Evolutionary conservation across 768 basidiomycete species (phyloP).

Genomic region (Pilatotrama ljubarskyi): DNA sequence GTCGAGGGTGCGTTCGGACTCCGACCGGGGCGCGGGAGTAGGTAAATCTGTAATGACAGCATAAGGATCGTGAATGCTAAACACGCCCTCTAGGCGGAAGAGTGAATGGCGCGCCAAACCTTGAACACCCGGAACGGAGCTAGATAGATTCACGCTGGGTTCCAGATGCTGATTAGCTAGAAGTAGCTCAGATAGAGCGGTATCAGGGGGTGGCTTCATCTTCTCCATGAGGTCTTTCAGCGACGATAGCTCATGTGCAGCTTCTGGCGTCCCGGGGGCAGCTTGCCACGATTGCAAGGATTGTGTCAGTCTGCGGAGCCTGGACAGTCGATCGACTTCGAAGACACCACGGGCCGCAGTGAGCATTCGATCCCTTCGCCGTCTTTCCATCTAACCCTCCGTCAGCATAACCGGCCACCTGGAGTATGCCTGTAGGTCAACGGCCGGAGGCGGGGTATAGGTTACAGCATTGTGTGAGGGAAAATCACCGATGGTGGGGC

Average conservation of each 20-base stretch:
- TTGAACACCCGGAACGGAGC: too few relatives aligned
- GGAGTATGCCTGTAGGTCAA: not conserved
- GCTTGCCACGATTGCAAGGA: slow-evolving; percentile 23
- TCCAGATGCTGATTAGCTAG: too few relatives aligned
- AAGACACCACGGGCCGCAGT: slow-evolving; percentile 53
- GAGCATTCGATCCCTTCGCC: slow-evolving; percentile 50
- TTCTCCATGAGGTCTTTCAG: slow-evolving; percentile 16
- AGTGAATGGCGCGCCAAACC: too few relatives aligned
- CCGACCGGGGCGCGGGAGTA: not conserved
- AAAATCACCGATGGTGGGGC: too few relatives aligned
- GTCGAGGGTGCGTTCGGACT: not conserved
- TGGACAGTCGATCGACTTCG: slow-evolving; percentile 56
- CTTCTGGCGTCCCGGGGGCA: slow-evolving; percentile 12
- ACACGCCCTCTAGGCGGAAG: too few relatives aligned
- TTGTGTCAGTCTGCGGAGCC: slow-evolving; percentile 43
- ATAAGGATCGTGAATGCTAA: too few relatives aligned
- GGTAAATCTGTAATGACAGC: too few relatives aligned
- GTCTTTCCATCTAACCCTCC: slow-evolving; percentile 50
- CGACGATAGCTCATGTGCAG: slow-evolving; percentile 30
- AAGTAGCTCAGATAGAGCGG: too few relatives aligned
- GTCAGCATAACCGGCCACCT: not conserved
- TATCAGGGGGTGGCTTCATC: not conserved
- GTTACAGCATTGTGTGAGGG: too few relatives aligned
- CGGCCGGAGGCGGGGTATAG: too few relatives aligned
- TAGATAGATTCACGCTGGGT: too few relatives aligned